Evolutionary conservation across 306 rosid genomes (phyloP).

Genomic region (Acmispon strigosus): DNA sequence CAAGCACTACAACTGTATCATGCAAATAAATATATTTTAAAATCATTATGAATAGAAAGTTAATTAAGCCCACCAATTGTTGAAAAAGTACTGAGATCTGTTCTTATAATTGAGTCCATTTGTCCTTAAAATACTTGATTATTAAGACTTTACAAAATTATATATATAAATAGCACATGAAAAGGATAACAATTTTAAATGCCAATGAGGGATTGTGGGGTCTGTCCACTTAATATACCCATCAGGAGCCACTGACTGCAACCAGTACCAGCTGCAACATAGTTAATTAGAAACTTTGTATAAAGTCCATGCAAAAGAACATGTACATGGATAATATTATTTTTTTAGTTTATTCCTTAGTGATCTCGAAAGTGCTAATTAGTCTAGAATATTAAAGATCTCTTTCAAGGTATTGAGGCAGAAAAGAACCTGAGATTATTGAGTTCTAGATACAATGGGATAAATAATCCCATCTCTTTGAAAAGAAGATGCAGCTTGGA

Average conservation of each 20-base stretch:
- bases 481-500: neutral
- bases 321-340: neutral
- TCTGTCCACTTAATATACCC: conserved; percentile 14
- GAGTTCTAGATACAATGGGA: conserved; percentile 13
- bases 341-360: neutral
- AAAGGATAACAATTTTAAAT: neutral
- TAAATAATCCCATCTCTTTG: conserved; percentile 8
- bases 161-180: neutral
- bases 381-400: neutral
- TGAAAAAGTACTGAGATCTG: neutral
- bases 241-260: neutral
- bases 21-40: neutral
- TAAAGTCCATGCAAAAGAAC: conserved; percentile 6
- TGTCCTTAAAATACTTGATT: neutral
- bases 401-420: neutral
- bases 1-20: neutral
- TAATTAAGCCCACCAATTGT: neutral
- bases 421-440: neutral
- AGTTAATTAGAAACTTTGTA: neutral
- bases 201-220: neutral
- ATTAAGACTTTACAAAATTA: neutral
- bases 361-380: conserved; percentile 1
- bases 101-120: neutral
- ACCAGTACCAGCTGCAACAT: neutral
- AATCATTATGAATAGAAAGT: neutral